Evolutionary conservation across 495 filamentous ascomycete species (phyloP).

Genomic region (Penicillium arizonense): DNA sequence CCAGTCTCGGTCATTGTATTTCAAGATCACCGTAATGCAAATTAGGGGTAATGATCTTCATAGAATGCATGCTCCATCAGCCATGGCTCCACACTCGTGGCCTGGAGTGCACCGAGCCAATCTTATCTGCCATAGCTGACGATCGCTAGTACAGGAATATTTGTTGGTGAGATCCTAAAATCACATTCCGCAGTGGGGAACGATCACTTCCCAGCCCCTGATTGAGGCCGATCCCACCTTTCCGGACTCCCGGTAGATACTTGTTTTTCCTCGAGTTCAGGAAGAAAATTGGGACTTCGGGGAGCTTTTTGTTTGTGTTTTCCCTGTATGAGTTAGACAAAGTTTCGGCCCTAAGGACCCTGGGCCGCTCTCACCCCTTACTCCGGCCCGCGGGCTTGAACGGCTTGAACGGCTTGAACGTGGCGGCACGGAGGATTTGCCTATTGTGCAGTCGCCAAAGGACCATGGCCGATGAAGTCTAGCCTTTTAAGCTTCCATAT

Average conservation of each 20-base stretch:
- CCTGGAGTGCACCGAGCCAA: slow-evolving; percentile 2
- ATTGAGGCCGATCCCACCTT: slow-evolving; percentile 1
- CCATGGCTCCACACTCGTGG: not conserved
- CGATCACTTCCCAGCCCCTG: not conserved
- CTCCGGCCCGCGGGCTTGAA: too few species aligned
- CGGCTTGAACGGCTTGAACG: too few species aligned
- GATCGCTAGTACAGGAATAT: not conserved
- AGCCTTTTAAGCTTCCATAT: not conserved
- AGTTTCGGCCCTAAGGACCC: not conserved
- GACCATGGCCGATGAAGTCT: not conserved
- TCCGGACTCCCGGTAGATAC: not conserved
- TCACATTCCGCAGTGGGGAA: slow-evolving; percentile 2
- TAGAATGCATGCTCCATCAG: slow-evolving; percentile 6
- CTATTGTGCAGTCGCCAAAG: too few species aligned
- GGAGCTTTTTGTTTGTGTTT: too few species aligned
- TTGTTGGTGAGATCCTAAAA: not conserved
- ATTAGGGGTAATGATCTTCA: slow-evolving; percentile 11
- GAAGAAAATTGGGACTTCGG: too few species aligned
- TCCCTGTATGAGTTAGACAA: not conserved
- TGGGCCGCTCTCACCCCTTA: not conserved
- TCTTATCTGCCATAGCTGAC: slow-evolving; percentile 2
- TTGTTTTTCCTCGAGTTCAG: not conserved
- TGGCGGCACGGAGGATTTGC: too few species aligned
- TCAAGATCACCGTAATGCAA: not conserved
- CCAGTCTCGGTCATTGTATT: slow-evolving; percentile 14